Base-by-base conservation (phyloP, 129 eudicot genomes). In the Artemisia annua region DNA sequence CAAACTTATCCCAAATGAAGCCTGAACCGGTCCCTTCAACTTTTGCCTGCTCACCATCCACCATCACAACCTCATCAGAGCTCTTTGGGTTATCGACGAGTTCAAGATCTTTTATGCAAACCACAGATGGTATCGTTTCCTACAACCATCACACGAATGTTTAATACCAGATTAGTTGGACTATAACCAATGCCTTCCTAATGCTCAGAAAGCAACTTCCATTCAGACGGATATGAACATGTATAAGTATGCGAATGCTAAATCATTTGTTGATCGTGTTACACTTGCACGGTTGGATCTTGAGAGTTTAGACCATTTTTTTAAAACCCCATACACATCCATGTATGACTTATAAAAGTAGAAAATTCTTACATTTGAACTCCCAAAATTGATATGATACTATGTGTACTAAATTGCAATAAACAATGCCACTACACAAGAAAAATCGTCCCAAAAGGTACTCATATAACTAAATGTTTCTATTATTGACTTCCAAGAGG, bases 11-110 rank as follows among this genome's bases (percentile, higher is more conserved):
- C 98, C 97, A 94, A 58, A 94, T 86, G 81, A 94, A 94, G 81
- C 98, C 98, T 56, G 98, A 94, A 75, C 98, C 98, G 39, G 97
- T 94, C 75, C 98, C 98, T 82, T 94, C 96, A 48, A 90, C 88
- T 74, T 66, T 88, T 22, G 87, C 96, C 79, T 79, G 76, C 54
- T 80, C 87, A 76, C 84, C 97, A 74, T 87, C 96, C 19, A 79
- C 67, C 69, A 83, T 63, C 59, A 69, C 81, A 46, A 56, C 78
- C 35, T 71, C 87, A 14, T 81, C 81, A 62, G 86, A 60, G 70
- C 63, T 75, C 52, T 83, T 83, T 20, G 96, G 77, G 73, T 69
- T 76, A 74, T 78, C 79, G 14, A 83, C 66, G 57, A 85, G 67
- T 72, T 90, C 91, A 63, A 90, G 83, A 76, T 86, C 97, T 81